Evolutionary conservation across 179 eudicot genomes (phyloP).

Genomic region (Silene noctiflora): DNA sequence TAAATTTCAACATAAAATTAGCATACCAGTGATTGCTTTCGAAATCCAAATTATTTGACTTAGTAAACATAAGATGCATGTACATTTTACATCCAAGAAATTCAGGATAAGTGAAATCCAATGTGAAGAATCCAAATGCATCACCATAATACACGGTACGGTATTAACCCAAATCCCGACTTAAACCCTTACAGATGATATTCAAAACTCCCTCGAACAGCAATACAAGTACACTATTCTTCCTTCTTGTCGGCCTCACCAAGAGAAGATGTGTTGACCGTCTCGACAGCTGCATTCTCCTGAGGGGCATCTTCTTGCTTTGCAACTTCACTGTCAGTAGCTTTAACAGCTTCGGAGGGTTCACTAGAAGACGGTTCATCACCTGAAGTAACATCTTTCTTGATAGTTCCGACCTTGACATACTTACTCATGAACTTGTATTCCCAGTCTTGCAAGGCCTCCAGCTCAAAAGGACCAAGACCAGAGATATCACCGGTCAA

Average conservation of each 20-base stretch:
- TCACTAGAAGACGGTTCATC: conserved; percentile 28
- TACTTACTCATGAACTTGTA: conserved; percentile 41
- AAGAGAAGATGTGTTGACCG: conserved; percentile 11
- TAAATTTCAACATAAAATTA: background rate
- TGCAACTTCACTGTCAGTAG: conserved; percentile 25
- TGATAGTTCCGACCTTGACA: conserved; percentile 36
- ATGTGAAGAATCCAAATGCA: background rate
- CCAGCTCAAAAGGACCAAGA: conserved; percentile 39
- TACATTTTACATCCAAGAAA: conserved; percentile 2
- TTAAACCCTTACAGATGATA: conserved; percentile 5
- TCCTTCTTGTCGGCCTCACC: conserved; percentile 31
- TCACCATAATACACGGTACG: background rate
- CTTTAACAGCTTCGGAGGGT: conserved; percentile 24
- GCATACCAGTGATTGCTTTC: background rate
- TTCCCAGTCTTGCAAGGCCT: conserved; percentile 41
- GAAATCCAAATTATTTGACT: background rate
- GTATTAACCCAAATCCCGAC: background rate
- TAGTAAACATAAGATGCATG: background rate
- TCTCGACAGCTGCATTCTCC: conserved; percentile 25
- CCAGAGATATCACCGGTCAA: conserved; percentile 36
- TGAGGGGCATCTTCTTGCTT: conserved; percentile 16
- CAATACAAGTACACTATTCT: conserved; percentile 22
- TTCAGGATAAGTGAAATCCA: background rate
- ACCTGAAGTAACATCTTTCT: conserved; percentile 19
- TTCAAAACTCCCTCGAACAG: conserved; percentile 11